These are phyloP conservation scores for Phytopythium sindhum DNA, from an alignment of 352 stramenopile genomes.

Conservation along the genomic window DNA sequence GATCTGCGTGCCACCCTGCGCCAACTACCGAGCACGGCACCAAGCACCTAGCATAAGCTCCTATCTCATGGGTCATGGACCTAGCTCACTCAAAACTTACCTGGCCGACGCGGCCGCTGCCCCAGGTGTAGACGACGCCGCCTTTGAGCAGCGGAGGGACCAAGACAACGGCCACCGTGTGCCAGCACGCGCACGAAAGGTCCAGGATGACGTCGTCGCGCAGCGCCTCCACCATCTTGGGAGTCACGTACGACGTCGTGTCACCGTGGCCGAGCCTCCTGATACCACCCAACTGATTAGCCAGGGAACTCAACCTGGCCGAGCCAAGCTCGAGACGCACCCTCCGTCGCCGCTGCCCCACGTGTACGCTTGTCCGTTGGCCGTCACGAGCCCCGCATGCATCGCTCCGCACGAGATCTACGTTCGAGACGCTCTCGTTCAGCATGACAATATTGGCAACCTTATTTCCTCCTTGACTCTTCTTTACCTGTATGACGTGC, in stretches of 20 bases:
- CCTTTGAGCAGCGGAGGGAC: constrained; percentile 84
- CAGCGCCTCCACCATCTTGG: constrained; percentile 68
- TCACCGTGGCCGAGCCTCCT: constrained; percentile 77
- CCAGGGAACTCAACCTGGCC: neutral
- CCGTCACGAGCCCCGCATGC: constrained; percentile 76
- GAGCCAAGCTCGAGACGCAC: constrained; percentile 25
- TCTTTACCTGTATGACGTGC: constrained; percentile 48
- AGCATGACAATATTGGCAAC: neutral
- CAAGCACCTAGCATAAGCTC: neutral
- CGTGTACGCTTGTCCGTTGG: constrained; percentile 65
- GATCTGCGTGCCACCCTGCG: constrained; percentile 72
- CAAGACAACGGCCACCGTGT: constrained; percentile 85
- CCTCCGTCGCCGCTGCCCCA: constrained; percentile 84
- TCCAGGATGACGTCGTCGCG: constrained; percentile 79
- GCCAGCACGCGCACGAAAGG: constrained; percentile 82
- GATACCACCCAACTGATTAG: neutral
- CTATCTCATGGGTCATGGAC: neutral
- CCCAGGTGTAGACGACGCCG: constrained; percentile 91
- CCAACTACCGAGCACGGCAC: constrained; percentile 30
- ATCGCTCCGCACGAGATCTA: constrained; percentile 78
- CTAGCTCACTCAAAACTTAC: constrained; percentile 22
- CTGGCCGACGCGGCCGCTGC: constrained; percentile 91
- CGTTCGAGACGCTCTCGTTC: neutral
- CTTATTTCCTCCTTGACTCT: neutral
- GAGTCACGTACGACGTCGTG: constrained; percentile 62